Base-by-base conservation (phyloP, 2,329 filamentous ascomycete species). In the Nothopassalora personata region DNA sequence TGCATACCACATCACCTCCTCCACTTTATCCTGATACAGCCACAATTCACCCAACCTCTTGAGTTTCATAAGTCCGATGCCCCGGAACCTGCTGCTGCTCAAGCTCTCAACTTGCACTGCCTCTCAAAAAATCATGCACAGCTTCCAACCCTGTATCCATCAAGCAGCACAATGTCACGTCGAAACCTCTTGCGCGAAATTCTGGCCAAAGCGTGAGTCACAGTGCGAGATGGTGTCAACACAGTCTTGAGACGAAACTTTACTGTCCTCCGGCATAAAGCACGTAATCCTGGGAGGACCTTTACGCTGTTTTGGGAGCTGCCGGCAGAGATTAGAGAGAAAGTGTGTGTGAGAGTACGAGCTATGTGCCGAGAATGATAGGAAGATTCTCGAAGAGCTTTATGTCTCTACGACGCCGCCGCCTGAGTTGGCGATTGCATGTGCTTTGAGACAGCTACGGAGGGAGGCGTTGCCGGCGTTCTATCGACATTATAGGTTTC, bases 331-430 rank as follows among this genome's bases (percentile, higher is more conserved):
- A 56, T 56, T n/a, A 46, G 53, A 11, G 43, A 55, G n/a, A 33
- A 45, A 33, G 48, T 59, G 34, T n/a, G n/a, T n/a, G n/a, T n/a
- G n/a, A n/a, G n/a, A n/a, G n/a, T 56, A 59, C 34, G 53, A 59
- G 19, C n/a, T 49, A 9, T 56, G 54, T 23, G 48, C 45, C 23
- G 54, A 56, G 27, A 56, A 56, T 30, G 54, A 56, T 27, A 43
- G 54, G 19, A 28, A 30, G 5, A 56, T 56, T 18, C 47, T 56
- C 30, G 46, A 51, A 33, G 47, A 56, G 18, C 54, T 51, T 31
- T 56, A 27, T 33, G 36, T 51, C 33, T 56, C 54, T n/a, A 46
- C 46, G 13, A 50, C 51, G 27, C 47, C 46, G 34, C 54, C 54
- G 23, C 46, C 54, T 10, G 54, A 56, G 33, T 33, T 46, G 6